Evolutionary conservation across 768 basidiomycete genomes (phyloP), one percentile per base, ranked within the genome.

Genomic region (Lentinula aciculospora): DNA sequence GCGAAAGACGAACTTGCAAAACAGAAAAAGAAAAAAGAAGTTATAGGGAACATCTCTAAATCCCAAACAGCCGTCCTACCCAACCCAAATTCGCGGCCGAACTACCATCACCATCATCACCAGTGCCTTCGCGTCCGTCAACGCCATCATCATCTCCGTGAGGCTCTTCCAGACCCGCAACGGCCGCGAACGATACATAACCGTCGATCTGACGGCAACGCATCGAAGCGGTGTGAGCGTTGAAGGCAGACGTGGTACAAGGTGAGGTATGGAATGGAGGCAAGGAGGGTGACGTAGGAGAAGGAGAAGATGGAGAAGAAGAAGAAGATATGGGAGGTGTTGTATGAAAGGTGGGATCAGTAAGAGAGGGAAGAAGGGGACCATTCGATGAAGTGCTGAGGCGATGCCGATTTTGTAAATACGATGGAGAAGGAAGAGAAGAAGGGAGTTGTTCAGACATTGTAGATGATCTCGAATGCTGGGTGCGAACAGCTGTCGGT

Each of bases 171-270:
- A 56, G 34, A 3, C 54, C 54, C n/a, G 39, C 54, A 31, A 56
- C 44, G 2, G 54, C 54, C 8, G 54, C 54, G 36, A 56, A 56
- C 23, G 54, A 56, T 8, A 56, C 54, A 34, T 56, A 56, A 3
- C 54, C 54, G 27, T 56, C 44, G 6, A 56, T 42, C 39, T 56
- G 39, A 19, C 44, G 39, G n/a, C 54, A 56, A 29, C 44, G 54
- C 54, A 44, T 21, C 8, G 54, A 56, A 1, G 54, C 54, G n/a
- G 39, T 42, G 13, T 31, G 40, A 9, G 54, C 54, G 19, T 42
- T 46, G 40, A 37, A 53, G 13, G 53, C 23, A 23, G 36, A 39
- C 6, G 25, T 28, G 5, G 46, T 15, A 12, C 17, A 53, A 3
- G 17, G 32, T 13, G 53, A 37, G 6, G 34, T 2, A 27, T 1